Base-by-base conservation (phyloP, 495 filamentous ascomycete genomes). In the Achaetomiella virescens region DNA sequence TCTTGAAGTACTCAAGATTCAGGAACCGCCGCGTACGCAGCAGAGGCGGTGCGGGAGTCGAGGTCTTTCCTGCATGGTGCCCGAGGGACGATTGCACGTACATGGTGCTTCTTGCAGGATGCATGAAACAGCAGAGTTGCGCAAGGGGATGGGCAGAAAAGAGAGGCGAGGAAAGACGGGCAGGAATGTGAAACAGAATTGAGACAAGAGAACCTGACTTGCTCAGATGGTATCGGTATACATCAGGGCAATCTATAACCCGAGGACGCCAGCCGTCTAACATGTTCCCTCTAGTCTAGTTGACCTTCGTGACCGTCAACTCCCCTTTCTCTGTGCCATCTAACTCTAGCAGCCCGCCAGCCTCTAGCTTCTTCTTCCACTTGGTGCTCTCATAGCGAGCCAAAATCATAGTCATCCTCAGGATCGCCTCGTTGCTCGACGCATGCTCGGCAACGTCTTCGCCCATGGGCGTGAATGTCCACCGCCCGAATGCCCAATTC, bases 401-500 rank as follows among this genome's bases (percentile, higher is more conserved):
- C 43, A 93, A 70, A 6, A 98, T 87, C 54, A 97, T 73, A 0
- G 90, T 96, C 77, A 98, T 84, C 33, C 89, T 78, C 22, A 91
- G 72, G 5, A 81, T 69, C 2, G 79, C 72, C 20, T 75, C 72
- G 36, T 68, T 64, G 59, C 69, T 78, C 10, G 71, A 76, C 49
- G 66, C 69, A 29, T 80, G 77, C 55, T 81, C 78, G n/a, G 59
- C 57, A 3, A 64, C 65, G 0, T 60, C 65, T 6, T 68, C 67
- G 6, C 66, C 67, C 35, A 87, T 72, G 0, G 77, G 76, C 6
- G 91, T 92, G 63, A 88, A 92, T 2, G 82, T 96, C 93, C 93
- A 97, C 17, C 93, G 79, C 7, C 90, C 91, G 71, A 98, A 98
- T 0, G 93, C 95, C 93, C 93, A 97, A 67, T 98, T 98, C 42